Conservation (phyloP, 176 grass and related monocot species). For the Cenchrus fungigraminus region DNA sequence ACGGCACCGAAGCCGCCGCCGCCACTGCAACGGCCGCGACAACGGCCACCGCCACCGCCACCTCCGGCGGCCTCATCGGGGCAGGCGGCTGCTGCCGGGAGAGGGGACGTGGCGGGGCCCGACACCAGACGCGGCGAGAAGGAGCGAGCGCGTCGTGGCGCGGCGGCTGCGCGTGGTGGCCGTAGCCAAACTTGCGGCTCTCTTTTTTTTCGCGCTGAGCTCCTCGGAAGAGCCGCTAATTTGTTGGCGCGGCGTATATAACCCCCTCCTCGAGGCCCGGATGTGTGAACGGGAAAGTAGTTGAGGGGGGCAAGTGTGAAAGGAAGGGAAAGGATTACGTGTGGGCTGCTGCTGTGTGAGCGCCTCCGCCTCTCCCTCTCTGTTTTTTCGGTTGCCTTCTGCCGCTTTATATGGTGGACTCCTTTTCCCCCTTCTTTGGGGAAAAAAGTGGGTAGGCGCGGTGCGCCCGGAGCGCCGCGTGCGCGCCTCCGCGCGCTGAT, state of each 20-base stretch:
- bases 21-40: background rate
- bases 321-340: constrained; percentile 34
- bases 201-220: background rate
- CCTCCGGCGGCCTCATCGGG: constrained; percentile 60
- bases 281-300: fast-evolving
- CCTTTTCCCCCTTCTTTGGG: background rate
- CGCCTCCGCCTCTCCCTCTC: constrained; percentile 2
- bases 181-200: constrained; percentile 38
- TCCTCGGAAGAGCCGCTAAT: constrained; percentile 12
- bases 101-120: background rate
- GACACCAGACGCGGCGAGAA: constrained; percentile 41
- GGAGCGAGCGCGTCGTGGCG: background rate
- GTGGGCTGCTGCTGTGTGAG: constrained; percentile 10
- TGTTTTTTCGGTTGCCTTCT: background rate
- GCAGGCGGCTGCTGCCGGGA: background rate
- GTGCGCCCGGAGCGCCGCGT: too few relatives aligned
- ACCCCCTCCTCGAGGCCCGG: background rate
- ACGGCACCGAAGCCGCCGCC: constrained; percentile 14
- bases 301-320: background rate
- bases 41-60: constrained; percentile 3
- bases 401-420: constrained; percentile 37
- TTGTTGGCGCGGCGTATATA: background rate
- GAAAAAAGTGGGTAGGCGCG: too few relatives aligned
- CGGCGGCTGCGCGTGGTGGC: constrained; percentile 41
- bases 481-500: too few relatives aligned